Base-by-base conservation (phyloP, 2,329 filamentous ascomycete species). In the Cercospora sp. region DNA sequence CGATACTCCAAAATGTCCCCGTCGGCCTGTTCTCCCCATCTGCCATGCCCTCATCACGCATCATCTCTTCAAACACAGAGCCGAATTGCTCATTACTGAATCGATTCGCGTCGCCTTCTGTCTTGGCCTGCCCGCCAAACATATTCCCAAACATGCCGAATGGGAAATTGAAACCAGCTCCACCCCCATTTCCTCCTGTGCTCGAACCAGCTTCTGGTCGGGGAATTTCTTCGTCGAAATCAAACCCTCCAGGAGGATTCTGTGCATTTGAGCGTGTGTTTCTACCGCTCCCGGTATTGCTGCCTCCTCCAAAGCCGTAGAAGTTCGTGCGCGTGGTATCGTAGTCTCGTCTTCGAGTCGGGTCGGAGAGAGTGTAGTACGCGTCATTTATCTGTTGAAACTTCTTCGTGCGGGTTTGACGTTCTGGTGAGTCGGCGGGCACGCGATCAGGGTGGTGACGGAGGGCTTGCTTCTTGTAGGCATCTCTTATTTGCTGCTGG, bases 381-480 rank as follows among this genome's bases (percentile, higher is more conserved):
- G 93, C 93, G 77, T 97, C 93, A 82, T 96, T 97, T 76, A 97
- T 91, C 72, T 91, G 88, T 80, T 97, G 93, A 83, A 97, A 97
- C 78, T 90, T 90, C 77, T 91, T 91, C 5, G 95, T 99, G 76
- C 94, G 91, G 12, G 87, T 81, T 24, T 88, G 80, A 71, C 94
- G 92, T 74, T 98, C 93, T 43, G 94, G 92, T 5, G 93, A 94
- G 81, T 93, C 89, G 72, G 87, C 82, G 30, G 93, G 86, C 49
- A 99, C 93, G 68, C 95, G 91, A 79, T 99, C 95, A 1, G 94
- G 94, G 79, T 98, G 94, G 71, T 92, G 93, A 81, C 95, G 97
- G 57, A 98, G 85, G 5, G 94, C 94, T 75, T 92, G 91, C 69
- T 91, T 90, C 80, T 99, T 99, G 85, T 98, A 99, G 61, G 94